Percentiles rank a stretch among this genome's conserved stretches.
Evolutionary conservation across 495 filamentous ascomycete species (phyloP).

Genomic region (Aspergillus panamensis): DNA sequence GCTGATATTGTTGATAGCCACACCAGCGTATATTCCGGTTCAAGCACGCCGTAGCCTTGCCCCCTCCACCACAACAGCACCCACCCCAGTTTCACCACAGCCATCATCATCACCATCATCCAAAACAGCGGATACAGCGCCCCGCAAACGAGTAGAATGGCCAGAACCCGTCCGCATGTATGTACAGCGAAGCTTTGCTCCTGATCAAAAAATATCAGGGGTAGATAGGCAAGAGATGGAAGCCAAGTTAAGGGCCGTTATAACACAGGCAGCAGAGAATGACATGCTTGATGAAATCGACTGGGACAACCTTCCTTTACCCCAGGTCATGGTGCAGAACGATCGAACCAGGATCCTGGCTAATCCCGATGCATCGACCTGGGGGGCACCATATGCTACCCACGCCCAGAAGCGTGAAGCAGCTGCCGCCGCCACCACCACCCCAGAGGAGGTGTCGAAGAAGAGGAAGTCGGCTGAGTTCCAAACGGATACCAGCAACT

Average conservation of each 20-base stretch:
- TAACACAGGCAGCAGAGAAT: conserved; percentile 71
- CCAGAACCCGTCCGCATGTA: conserved; percentile 73
- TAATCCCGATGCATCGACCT: conserved; percentile 37
- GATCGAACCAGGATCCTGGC: conserved; percentile 56
- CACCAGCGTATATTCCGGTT: conserved; percentile 50
- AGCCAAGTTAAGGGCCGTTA: conserved; percentile 76
- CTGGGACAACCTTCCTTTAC: conserved; percentile 82
- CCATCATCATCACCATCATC: conserved; percentile 15
- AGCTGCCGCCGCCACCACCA: no score
- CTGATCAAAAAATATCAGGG: conserved; percentile 61
- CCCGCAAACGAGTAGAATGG: conserved; percentile 59
- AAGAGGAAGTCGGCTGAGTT: conserved; percentile 80
- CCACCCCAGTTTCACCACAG: conserved; percentile 19
- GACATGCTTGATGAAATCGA: conserved; percentile 65
- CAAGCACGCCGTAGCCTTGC: conserved; percentile 48
- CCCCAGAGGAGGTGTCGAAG: conserved; percentile 39
- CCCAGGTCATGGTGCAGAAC: conserved; percentile 76
- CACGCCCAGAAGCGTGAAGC: conserved; percentile 26
- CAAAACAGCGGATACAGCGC: conserved; percentile 17
- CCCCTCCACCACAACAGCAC: conserved; percentile 27
- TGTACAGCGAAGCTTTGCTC: conserved; percentile 78
- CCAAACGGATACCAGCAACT: conserved; percentile 40
- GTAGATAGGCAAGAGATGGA: conserved; percentile 71
- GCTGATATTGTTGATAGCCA: conserved; percentile 21
- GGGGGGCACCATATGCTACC: conserved; percentile 30